Base-by-base conservation (phyloP, 495 filamentous ascomycete genomes). In the Apodospora peruviana region DNA sequence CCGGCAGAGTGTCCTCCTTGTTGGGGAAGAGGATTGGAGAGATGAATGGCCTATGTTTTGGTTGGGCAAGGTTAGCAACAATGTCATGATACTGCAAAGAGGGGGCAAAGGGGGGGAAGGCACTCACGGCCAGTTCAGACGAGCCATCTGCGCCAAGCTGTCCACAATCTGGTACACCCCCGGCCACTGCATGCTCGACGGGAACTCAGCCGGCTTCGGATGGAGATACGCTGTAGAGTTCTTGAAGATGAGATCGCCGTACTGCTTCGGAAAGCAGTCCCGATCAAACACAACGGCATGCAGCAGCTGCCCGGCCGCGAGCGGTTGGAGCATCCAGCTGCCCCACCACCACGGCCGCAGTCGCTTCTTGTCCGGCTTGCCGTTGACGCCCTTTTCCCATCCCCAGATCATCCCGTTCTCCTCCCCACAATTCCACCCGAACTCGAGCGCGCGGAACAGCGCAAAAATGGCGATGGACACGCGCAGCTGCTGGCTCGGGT, bases 271-370 rank as follows among this genome's bases (percentile, higher is more conserved):
- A 52, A 91, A 88, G 61, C 85, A 88, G 58, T 96, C 91, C 42
- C 87, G 78, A 62, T 97, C 91, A 71, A 96, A 97, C 23, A 96
- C 80, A 65, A 90, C 87, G 2, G 91, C 85, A 66, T 96, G 89
- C 44, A 96, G 72, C 43, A 98, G 74, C 69, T 97, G 93, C 25
- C 90, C 93, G 59, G 82, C 88, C 11, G 90, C 84, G n/a, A 94
- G 60, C 0, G 93, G 93, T 77, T 96, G 91, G 58, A 97, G 69
- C 76, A 97, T 73, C 91, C 91, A 97, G 61, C 89, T 95, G 19
- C 91, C 93, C 74, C 90, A 91, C 93, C 93, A 98, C 81, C 78
- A 78, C 5, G 90, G 86, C 51, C 79, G 72, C 45, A 66, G 59
- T 48, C 67, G 60, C 50, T 50, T 65, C 55, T 70, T 71, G 27